phyloP scores from a whole-genome alignment of 805 yeast genomes.

The Candida morakotiae region DNA sequence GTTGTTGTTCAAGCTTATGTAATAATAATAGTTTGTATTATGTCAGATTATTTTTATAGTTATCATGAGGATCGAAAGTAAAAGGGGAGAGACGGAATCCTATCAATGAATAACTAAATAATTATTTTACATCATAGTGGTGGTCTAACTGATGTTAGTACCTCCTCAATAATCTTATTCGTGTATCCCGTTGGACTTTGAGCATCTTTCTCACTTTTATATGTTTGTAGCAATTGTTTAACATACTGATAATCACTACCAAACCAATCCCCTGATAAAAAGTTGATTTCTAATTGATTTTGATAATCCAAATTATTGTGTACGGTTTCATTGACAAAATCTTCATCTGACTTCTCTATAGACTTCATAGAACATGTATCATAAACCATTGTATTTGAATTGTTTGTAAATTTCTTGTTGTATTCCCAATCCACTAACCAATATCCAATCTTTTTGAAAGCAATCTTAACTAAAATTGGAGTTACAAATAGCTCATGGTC shows the following conservation, averaged over 20 bases:
- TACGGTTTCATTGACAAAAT: neutral
- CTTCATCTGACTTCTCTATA: no score
- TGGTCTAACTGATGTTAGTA: conserved; percentile 28
- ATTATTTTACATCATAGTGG: no score
- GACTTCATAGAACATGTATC: no score
- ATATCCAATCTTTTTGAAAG: conserved; percentile 35
- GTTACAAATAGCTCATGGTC: conserved; percentile 24
- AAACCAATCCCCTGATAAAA: conserved; percentile 41
- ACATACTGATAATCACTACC: conserved; percentile 38
- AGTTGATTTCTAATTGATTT: conserved; percentile 23
- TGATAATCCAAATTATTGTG: conserved; percentile 6
- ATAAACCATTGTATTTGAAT: no score
- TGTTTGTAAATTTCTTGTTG: conserved; percentile 15
- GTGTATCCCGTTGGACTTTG: conserved; percentile 29
- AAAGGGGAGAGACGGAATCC: no score
- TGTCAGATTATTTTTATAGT: no score
- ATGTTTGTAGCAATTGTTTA: conserved; percentile 20
- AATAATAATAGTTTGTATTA: no score
- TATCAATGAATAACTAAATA: no score
- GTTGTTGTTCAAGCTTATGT: no score
- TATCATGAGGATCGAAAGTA: no score
- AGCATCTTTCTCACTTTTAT: conserved; percentile 15
- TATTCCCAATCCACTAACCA: conserved; percentile 44
- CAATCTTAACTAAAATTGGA: conserved; percentile 35
- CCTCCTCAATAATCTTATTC: conserved; percentile 36